Evolutionary conservation across 352 stramenopile genomes (phyloP).

Genomic region (Globisporangium ultimum): DNA sequence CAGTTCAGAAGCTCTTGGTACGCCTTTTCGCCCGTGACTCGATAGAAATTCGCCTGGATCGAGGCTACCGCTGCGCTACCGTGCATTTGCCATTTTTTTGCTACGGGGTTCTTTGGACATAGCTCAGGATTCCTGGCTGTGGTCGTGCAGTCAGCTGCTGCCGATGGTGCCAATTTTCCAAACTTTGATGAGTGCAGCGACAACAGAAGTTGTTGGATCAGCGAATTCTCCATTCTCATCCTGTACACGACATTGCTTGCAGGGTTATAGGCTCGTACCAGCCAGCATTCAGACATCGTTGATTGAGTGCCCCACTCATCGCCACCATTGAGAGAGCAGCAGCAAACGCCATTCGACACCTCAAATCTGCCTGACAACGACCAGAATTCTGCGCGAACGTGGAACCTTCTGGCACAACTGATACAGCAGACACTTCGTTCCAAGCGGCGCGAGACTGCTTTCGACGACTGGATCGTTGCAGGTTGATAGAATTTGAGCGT

Average conservation of each 20-base stretch:
- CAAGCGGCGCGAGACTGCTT: background rate
- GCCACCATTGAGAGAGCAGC: constrained; percentile 35
- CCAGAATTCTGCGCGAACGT: constrained; percentile 32
- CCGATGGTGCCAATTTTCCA: background rate
- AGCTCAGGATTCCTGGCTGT: background rate
- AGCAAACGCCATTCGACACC: constrained; percentile 37
- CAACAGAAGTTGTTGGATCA: constrained; percentile 43
- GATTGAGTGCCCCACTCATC: constrained; percentile 3
- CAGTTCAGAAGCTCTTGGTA: constrained; percentile 31
- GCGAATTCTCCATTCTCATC: constrained; percentile 34
- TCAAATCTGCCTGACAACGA: constrained; percentile 20
- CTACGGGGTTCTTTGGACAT: constrained; percentile 15
- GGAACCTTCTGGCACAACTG: constrained; percentile 48
- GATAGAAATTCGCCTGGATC: constrained; percentile 21
- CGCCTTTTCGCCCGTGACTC: constrained; percentile 15
- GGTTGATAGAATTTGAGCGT: constrained; percentile 24
- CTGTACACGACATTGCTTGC: constrained; percentile 50
- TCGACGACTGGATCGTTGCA: background rate
- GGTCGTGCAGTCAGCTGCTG: background rate
- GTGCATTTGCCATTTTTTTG: constrained; percentile 18
- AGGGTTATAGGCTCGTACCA: constrained; percentile 70
- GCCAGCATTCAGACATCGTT: constrained; percentile 26
- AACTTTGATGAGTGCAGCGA: constrained; percentile 4
- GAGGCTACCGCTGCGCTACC: constrained; percentile 14
- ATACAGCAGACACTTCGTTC: constrained; percentile 30